Evolutionary conservation across 441 rosid genomes (phyloP).

Genomic region (Croton setiger): DNA sequence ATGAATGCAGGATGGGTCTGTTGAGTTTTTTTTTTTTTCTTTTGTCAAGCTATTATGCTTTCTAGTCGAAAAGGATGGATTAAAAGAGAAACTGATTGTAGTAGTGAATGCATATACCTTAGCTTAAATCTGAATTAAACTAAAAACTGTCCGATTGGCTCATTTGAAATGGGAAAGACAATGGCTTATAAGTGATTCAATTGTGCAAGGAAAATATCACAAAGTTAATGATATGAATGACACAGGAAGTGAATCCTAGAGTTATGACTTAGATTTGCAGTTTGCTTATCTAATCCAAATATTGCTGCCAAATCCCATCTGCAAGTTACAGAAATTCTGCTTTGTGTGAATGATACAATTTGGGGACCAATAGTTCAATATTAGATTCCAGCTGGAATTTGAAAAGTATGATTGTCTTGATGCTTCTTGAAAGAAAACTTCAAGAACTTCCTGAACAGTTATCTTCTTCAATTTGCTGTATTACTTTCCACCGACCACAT

Average conservation of each 20-base stretch:
- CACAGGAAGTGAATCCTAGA: not conserved
- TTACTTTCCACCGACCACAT: not conserved
- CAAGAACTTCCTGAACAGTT: not conserved
- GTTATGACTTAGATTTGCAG: not conserved
- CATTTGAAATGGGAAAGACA: not conserved
- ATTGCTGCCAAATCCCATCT: not conserved
- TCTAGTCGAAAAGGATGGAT: not conserved
- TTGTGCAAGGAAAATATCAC: not conserved
- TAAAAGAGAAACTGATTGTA: not conserved
- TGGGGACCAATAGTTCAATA: not conserved
- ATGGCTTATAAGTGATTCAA: not conserved
- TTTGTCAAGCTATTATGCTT: not conserved
- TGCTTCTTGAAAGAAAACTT: not conserved
- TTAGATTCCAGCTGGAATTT: not conserved
- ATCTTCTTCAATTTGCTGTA: not conserved
- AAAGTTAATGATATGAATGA: not conserved
- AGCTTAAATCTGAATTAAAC: not conserved
- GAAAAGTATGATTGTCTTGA: not conserved
- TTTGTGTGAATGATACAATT: not conserved
- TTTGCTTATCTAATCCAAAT: not conserved
- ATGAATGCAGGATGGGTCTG: not conserved
- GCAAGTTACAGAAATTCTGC: not conserved
- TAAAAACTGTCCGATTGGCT: not conserved
- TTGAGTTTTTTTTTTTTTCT: not conserved
- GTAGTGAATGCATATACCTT: not conserved